Evolutionary conservation across 768 basidiomycete genomes (phyloP).

Genomic region (Boletales sp.): DNA sequence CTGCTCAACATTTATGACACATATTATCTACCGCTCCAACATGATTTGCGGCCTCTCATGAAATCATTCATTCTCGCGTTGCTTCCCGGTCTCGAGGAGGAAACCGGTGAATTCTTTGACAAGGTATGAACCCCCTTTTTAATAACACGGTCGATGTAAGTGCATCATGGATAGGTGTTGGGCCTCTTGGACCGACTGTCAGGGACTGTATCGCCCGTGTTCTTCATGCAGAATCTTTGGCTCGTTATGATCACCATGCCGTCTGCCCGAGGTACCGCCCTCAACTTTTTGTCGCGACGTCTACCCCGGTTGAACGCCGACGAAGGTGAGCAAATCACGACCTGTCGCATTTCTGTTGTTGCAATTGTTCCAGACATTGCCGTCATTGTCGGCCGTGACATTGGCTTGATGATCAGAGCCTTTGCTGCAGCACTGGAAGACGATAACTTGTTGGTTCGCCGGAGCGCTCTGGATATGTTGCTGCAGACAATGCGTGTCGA

Average conservation of each 20-base stretch:
- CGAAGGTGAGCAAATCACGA: slow-evolving; percentile 50
- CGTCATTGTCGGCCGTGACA: slow-evolving; percentile 74
- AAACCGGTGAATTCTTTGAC: slow-evolving; percentile 96
- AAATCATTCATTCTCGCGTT: slow-evolving; percentile 93
- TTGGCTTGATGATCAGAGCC: slow-evolving; percentile 92
- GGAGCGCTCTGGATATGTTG: slow-evolving; percentile 82
- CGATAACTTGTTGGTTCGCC: slow-evolving; percentile 85
- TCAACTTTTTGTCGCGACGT: slow-evolving; percentile 83
- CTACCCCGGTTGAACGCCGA: slow-evolving; percentile 66
- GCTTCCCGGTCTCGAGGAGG: slow-evolving; percentile 94
- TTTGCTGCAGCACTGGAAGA: slow-evolving; percentile 92
- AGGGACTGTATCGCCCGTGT: slow-evolving; percentile 76
- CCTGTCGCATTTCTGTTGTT: slow-evolving; percentile 1
- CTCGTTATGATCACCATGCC: slow-evolving; percentile 89
- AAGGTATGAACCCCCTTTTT: slow-evolving; percentile 43
- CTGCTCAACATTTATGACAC: slow-evolving; percentile 91
- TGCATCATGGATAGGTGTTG: slow-evolving; percentile 55
- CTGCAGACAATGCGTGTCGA: slow-evolving; percentile 73
- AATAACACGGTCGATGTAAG: neutral
- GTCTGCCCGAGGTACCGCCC: slow-evolving; percentile 75
- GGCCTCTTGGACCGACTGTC: slow-evolving; percentile 78
- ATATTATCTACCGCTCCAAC: slow-evolving; percentile 85
- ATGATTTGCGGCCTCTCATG: slow-evolving; percentile 79
- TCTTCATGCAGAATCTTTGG: slow-evolving; percentile 97
- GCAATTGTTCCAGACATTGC: slow-evolving; percentile 49